Conservation (phyloP, 768 basidiomycete species). For the Butyriboletus loyo region DNA sequence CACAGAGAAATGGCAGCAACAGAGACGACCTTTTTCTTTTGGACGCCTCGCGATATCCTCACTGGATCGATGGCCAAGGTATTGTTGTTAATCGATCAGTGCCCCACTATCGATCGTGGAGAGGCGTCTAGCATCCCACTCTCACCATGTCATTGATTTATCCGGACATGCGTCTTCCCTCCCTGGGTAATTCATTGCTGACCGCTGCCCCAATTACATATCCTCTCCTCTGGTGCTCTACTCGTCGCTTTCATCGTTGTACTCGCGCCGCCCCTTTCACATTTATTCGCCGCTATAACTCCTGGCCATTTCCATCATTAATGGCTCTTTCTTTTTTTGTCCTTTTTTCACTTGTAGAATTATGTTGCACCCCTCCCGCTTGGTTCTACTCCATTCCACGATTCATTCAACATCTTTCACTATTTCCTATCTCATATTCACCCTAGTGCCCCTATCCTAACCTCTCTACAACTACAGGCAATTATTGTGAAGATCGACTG, state of each 20-base stretch:
- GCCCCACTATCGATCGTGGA: background rate
- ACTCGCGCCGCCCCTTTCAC: background rate
- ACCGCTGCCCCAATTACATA: background rate
- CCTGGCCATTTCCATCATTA: background rate
- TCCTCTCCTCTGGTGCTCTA: background rate
- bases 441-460: background rate
- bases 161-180: background rate
- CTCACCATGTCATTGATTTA: background rate
- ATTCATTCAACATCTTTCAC: slow-evolving; percentile 9
- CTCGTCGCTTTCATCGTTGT: background rate
- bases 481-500: slow-evolving; percentile 2
- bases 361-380: background rate
- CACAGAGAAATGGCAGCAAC: background rate
- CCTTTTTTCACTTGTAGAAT: slow-evolving; percentile 9
- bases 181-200: background rate
- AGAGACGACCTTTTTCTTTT: slow-evolving; percentile 1
- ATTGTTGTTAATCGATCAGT: slow-evolving; percentile 11
- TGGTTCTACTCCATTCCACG: background rate
- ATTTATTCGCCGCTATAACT: background rate
- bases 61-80: slow-evolving; percentile 8
- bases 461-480: background rate
- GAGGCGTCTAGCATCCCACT: background rate
- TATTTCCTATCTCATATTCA: slow-evolving; percentile 5
- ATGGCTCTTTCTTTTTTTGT: background rate
- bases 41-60: slow-evolving; percentile 11